These are phyloP conservation scores for Tetrahymena malaccensis DNA, from an alignment of 73 alveolate genomes.

Conservation along the genomic window DNA sequence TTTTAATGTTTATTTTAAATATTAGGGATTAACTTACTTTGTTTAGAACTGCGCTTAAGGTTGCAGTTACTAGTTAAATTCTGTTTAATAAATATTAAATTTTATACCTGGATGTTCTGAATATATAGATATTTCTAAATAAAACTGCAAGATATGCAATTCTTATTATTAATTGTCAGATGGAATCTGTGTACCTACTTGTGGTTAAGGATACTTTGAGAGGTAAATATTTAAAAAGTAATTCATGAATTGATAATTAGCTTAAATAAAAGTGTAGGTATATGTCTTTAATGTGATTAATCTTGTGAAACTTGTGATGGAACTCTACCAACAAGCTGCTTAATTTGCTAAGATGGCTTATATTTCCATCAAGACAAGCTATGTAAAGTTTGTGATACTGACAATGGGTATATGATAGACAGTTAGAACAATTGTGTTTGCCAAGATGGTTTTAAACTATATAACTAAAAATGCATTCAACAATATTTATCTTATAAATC, in stretches of 20 bases:
- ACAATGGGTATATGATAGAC: neutral
- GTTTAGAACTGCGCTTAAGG: neutral
- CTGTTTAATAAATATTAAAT: neutral
- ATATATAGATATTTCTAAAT: neutral
- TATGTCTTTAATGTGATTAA: neutral
- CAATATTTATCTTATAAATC: neutral
- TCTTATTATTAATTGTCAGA: neutral
- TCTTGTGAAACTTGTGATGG: neutral
- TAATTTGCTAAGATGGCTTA: neutral
- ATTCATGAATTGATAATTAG: too few species aligned
- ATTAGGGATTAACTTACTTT: neutral
- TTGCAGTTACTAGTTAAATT: neutral
- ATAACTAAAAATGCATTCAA: neutral
- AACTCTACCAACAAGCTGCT: neutral
- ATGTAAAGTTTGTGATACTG: neutral
- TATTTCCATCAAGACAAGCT: neutral
- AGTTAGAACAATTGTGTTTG: neutral
- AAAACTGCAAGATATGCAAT: neutral
- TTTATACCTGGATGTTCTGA: neutral
- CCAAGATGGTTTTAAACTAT: neutral
- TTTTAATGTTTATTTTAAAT: too few species aligned
- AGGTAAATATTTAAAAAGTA: neutral
- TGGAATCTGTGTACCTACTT: neutral
- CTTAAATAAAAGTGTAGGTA: neutral
- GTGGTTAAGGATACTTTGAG: neutral